These are phyloP conservation scores for Tylopilus plumbeoviolaceoides DNA, from an alignment of 768 basidiomycete genomes.

Conservation along the genomic window DNA sequence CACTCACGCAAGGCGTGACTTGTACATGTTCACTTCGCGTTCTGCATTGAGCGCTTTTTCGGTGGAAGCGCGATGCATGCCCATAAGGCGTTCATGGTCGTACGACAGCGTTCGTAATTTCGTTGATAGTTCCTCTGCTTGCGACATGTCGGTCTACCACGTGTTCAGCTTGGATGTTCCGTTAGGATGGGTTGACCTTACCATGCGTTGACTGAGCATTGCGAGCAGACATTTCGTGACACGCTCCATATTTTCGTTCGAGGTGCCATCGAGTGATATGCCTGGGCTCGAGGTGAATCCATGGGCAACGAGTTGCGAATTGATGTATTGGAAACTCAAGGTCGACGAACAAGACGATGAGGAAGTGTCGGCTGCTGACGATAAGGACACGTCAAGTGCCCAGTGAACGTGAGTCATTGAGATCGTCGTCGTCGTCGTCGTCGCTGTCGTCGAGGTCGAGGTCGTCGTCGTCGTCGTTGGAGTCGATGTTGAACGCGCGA, in stretches of 20 bases:
- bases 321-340: slow-evolving; percentile 73
- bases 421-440: slow-evolving; percentile 13
- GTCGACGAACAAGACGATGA: slow-evolving; percentile 46
- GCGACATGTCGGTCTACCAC: slow-evolving; percentile 65
- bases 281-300: slow-evolving; percentile 67
- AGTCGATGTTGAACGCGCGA: slow-evolving; percentile 27
- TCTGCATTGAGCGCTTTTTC: slow-evolving; percentile 71
- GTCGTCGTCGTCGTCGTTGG: slow-evolving; percentile 7
- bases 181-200: slow-evolving; percentile 36
- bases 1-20: slow-evolving; percentile 67
- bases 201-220: slow-evolving; percentile 73
- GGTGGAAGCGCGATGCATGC: slow-evolving; percentile 55
- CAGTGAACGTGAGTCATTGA: slow-evolving; percentile 41
- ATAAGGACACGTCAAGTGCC: slow-evolving; percentile 44
- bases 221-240: slow-evolving; percentile 72
- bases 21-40: slow-evolving; percentile 70
- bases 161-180: slow-evolving; percentile 13
- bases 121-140: slow-evolving; percentile 71
- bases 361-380: slow-evolving; percentile 42
- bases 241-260: slow-evolving; percentile 49
- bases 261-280: slow-evolving; percentile 61
- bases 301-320: slow-evolving; percentile 78
- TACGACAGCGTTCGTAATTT: slow-evolving; percentile 76
- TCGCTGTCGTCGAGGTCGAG: neutral
- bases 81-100: slow-evolving; percentile 70